These are phyloP conservation scores for Phyllachora maydis DNA, from an alignment of 2,329 filamentous ascomycete genomes.

Conservation along the genomic window DNA sequence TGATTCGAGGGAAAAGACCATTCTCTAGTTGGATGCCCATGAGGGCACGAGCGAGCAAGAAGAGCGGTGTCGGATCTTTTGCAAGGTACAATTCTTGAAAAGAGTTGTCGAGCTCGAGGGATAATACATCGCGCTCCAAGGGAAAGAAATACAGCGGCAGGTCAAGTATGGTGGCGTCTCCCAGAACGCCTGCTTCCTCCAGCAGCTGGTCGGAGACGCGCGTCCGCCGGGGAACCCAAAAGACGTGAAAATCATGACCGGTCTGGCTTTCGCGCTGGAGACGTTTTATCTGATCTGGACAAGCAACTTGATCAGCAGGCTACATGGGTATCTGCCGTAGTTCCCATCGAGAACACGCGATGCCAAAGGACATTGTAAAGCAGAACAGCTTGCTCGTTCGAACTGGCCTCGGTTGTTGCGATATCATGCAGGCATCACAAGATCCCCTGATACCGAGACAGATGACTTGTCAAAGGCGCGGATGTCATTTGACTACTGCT, in stretches of 20 bases:
- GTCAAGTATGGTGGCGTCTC: constrained; percentile 77
- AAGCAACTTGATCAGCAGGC: too few species aligned
- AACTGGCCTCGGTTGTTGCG: too few species aligned
- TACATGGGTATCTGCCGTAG: too few species aligned
- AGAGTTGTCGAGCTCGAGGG: constrained; percentile 71
- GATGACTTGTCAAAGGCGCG: too few species aligned
- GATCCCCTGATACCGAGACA: too few species aligned
- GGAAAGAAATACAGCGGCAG: constrained; percentile 81
- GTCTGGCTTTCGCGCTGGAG: constrained; percentile 73
- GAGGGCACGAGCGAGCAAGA: constrained; percentile 71
- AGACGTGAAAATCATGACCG: constrained; percentile 90
- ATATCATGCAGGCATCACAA: too few species aligned
- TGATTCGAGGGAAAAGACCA: constrained; percentile 83
- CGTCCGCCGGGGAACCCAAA: constrained; percentile 87
- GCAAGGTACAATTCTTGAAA: constrained; percentile 76
- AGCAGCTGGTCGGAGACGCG: constrained; percentile 78
- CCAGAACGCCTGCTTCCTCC: constrained; percentile 81
- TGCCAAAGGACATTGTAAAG: too few species aligned
- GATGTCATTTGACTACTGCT: too few species aligned
- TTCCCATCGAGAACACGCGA: too few species aligned
- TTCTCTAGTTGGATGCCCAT: constrained; percentile 88
- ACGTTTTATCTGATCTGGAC: constrained; percentile 70
- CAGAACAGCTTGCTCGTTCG: too few species aligned
- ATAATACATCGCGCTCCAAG: constrained; percentile 76
- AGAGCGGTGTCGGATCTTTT: constrained; percentile 82